phyloP scores from a whole-genome alignment of 1,284 basidiomycete genomes.

The Irpex sp. region DNA sequence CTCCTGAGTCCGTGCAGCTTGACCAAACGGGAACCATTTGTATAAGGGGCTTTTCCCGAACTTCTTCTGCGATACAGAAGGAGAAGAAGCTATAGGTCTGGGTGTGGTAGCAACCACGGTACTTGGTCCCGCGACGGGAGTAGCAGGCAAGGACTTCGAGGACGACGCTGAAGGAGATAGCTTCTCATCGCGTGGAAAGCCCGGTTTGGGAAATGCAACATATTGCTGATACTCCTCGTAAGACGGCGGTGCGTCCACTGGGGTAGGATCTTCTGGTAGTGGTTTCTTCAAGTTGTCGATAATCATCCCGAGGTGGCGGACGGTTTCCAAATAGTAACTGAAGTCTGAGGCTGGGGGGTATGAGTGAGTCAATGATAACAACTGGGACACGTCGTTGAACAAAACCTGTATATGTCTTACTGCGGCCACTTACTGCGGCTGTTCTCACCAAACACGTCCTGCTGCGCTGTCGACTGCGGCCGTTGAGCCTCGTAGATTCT shows the following conservation, averaged over 20 bases:
- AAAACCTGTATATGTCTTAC: background rate
- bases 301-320: slow-evolving; percentile 21
- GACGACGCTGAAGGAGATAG: slow-evolving; percentile 4
- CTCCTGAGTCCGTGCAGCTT: slow-evolving; percentile 15
- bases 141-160: background rate
- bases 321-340: too few relatives aligned
- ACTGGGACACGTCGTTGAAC: background rate
- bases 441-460: background rate
- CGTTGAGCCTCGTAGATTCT: background rate
- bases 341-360: too few relatives aligned
- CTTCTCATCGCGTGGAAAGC: slow-evolving; percentile 13
- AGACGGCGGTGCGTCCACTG: slow-evolving; percentile 28
- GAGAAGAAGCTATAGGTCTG: background rate
- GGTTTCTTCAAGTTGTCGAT: slow-evolving; percentile 21
- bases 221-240: slow-evolving; percentile 23
- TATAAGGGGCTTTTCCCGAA: slow-evolving; percentile 1
- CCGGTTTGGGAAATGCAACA: slow-evolving; percentile 1
- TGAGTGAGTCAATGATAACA: background rate
- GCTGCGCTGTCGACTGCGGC: background rate
- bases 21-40: slow-evolving; percentile 16
- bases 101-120: background rate
- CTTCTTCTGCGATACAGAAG: background rate
- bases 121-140: background rate
- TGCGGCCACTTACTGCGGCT: background rate
- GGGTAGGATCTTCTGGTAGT: slow-evolving; percentile 25